Base-by-base conservation (phyloP, 768 basidiomycete species). In the Tricholoma bakamatsutake region DNA sequence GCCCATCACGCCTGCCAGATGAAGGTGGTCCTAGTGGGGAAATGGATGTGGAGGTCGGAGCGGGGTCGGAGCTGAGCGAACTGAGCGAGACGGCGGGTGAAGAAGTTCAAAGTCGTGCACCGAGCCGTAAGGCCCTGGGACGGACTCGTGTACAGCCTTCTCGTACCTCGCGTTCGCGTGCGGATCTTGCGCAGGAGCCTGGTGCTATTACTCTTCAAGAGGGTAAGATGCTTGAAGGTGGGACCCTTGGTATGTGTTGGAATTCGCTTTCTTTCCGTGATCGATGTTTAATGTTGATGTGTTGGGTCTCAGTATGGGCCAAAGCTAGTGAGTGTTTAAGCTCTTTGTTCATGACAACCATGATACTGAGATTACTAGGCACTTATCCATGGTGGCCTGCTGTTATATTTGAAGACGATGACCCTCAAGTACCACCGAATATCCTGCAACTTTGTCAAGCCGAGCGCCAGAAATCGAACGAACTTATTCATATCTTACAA, bases 331-430 rank as follows among this genome's bases (percentile, higher is more conserved):
- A 57, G 83, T 69, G 30, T 8, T 13, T 48, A 17, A 4, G 9
- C n/a, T 18, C 28, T n/a, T 15, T 45, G 17, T 54, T 33, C 33
- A n/a, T 53, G 49, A 34, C 17, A 8, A 21, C 51, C 43, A 40
- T 28, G 5, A 17, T 45, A 17, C 18, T 46, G 43, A 42, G 47
- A 52, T 49, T 48, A 15, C 61, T 55, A 91, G 90, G 74, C 34
- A 80, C 84, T 0, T 94, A 76, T 62, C 93, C 93, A 1, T 95
- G 85, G 85, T 96, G 88, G 85, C 90, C 93, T 39, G 93, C 86
- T 8, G 83, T 89, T 8, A 79, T 94, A 13, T 85, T 78, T 51
- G 82, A 85, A 24, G 77, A 80, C 8, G 81, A 84, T 39, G 81
- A 87, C 47, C 67, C 73, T 1, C 67, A 66, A 0, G 78, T 93